Base-by-base conservation (phyloP, 805 yeast species). In the Debaryomyces castellii region DNA sequence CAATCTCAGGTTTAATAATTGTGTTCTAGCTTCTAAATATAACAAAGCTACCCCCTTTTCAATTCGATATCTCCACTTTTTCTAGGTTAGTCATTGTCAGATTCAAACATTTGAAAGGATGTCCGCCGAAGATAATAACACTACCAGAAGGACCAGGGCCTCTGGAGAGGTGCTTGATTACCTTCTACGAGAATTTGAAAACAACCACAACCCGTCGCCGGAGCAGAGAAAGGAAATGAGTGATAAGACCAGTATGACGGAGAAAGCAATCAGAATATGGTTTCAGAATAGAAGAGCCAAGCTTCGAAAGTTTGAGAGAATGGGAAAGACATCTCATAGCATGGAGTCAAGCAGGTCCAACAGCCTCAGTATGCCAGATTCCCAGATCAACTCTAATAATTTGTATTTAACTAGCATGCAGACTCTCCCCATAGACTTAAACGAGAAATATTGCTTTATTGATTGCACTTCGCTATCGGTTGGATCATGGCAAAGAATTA, bases 211-310 rank as follows among this genome's bases (percentile, higher is more conserved):
- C 53, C 97, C 97, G 0, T 73, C 81, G 24, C 82, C 91, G 0
- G 84, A 84, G 34, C 77, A 78, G 45, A 71, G 97, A 34, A 83
- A 83, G 57, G 77, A 74, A 24, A 81, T 90, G 32, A 82, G 94
- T 33, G 81, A 77, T 2, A 75, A 76, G 49, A 87, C 95, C 1
- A 87, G 85, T 16, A 84, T 89, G 87, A 80, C 90, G 11, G 96
- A 90, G 55, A 78, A 94, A 50, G 88, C 91, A 11, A 96, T 90
- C 2, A 76, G 96, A 45, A 90, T 90, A 36, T 90, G 97, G 97
- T 90, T 89, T 58, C 97, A 90, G 63, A 89, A 89, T 61, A 72
- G 91, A 55, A 70, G 97, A 51, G 94, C 94, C 17, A 87, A 87
- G 60, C 75, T 82, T 37, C 74, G 90, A 57, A 86, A 86, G 63